Percentiles rank a stretch among this genome's conserved stretches.
phyloP scores from a whole-genome alignment of 1,284 basidiomycete genomes.

The Hortiboletus rubellus region DNA sequence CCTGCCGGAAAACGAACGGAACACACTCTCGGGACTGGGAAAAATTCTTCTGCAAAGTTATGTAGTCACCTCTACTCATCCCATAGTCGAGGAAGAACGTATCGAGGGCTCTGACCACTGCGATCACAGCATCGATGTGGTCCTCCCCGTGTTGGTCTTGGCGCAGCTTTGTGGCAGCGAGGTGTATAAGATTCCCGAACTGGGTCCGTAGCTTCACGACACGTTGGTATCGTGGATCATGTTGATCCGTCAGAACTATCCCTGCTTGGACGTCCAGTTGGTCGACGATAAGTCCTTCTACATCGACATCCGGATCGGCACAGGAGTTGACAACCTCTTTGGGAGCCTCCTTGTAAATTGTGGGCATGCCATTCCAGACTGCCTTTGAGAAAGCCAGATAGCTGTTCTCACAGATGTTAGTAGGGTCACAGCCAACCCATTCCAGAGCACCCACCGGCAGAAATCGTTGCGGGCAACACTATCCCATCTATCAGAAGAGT shows the following conservation, averaged over 20 bases:
- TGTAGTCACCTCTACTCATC: slow-evolving; percentile 58
- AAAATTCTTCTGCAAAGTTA: slow-evolving; percentile 68
- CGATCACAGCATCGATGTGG: slow-evolving; percentile 87
- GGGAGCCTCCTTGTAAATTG: slow-evolving; percentile 59
- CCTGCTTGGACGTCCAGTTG: slow-evolving; percentile 68
- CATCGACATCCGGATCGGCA: slow-evolving; percentile 59
- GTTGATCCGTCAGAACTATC: slow-evolving; percentile 74
- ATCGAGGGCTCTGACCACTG: slow-evolving; percentile 70
- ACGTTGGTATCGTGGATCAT: slow-evolving; percentile 75
- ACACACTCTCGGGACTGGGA: slow-evolving; percentile 68
- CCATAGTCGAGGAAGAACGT: slow-evolving; percentile 76
- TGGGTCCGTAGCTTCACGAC: slow-evolving; percentile 61
- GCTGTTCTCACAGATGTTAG: slow-evolving; percentile 38
- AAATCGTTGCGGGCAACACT: slow-evolving; percentile 88
- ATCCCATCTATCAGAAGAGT: slow-evolving; percentile 61
- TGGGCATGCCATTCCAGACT: slow-evolving; percentile 73
- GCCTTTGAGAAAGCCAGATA: slow-evolving; percentile 64
- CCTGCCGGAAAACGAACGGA: background rate
- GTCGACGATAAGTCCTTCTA: slow-evolving; percentile 64
- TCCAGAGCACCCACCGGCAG: slow-evolving; percentile 62
- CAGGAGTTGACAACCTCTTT: slow-evolving; percentile 59
- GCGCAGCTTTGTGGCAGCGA: slow-evolving; percentile 68
- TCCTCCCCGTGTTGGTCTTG: slow-evolving; percentile 68
- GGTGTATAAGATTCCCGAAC: slow-evolving; percentile 71
- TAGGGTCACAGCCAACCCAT: background rate